A percentile compares a stretch with the other conserved stretches of the same genome.
Evolutionary conservation across 805 yeast genomes (phyloP).

Genomic region (Grigorovia transvaalensis): DNA sequence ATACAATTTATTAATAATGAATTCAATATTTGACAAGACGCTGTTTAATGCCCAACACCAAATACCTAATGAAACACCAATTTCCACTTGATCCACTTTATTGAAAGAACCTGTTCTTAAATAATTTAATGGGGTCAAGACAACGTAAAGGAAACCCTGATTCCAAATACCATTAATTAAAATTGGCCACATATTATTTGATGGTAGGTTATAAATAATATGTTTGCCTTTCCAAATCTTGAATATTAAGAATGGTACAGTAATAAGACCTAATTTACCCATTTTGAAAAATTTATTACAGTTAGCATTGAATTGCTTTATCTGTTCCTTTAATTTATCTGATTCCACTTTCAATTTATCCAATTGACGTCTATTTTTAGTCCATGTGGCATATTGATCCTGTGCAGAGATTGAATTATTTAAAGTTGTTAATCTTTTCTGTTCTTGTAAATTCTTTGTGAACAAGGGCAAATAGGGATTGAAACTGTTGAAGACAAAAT

Average conservation of each 20-base stretch:
- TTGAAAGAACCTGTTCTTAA: slow-evolving; percentile 1
- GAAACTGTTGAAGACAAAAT: neutral
- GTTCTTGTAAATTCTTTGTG: slow-evolving; percentile 31
- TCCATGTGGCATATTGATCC: slow-evolving; percentile 94
- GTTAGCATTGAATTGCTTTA: slow-evolving; percentile 16
- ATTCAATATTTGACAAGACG: slow-evolving; percentile 21
- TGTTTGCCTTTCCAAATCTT: slow-evolving; percentile 27
- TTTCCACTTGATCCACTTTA: slow-evolving; percentile 2
- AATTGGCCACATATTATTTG: slow-evolving; percentile 22
- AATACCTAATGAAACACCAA: slow-evolving; percentile 27
- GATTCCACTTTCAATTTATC: slow-evolving; percentile 49
- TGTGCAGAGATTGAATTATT: slow-evolving; percentile 67
- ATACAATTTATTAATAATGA: slow-evolving; percentile 17
- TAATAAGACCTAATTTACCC: slow-evolving; percentile 16
- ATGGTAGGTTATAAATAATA: slow-evolving; percentile 22
- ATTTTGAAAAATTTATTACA: slow-evolving; percentile 9
- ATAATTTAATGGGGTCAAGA: slow-evolving; percentile 19
- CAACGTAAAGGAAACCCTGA: slow-evolving; percentile 25
- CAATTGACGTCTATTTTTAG: slow-evolving; percentile 67
- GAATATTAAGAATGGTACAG: slow-evolving; percentile 24
- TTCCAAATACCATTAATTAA: slow-evolving; percentile 22
- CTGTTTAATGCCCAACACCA: slow-evolving; percentile 28
- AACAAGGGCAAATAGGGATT: slow-evolving; percentile 1
- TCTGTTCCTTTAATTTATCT: slow-evolving; percentile 31
- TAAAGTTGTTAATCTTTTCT: slow-evolving; percentile 38